These are phyloP conservation scores for Hemileia vastatrix DNA, from an alignment of 1,284 basidiomycete genomes.

Conservation along the genomic window DNA sequence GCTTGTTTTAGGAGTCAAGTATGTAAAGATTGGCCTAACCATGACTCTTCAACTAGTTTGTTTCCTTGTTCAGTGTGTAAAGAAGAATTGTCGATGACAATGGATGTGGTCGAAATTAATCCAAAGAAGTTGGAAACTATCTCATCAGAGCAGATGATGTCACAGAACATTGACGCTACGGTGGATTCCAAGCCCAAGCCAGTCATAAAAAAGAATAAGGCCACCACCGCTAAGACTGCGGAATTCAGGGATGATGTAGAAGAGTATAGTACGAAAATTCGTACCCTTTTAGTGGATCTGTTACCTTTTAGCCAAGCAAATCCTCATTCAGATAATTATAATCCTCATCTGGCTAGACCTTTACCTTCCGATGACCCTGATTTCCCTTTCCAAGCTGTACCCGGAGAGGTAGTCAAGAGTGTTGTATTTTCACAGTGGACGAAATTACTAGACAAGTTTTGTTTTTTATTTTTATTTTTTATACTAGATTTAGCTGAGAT, in stretches of 20 bases:
- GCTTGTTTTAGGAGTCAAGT: conserved; percentile 27
- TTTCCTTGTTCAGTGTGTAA: conserved; percentile 16
- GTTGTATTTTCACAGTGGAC: conserved; percentile 48
- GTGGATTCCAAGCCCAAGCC: no score
- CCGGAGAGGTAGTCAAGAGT: conserved; percentile 34
- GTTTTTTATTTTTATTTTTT: conserved; percentile 6
- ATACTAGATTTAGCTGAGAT: neutral
- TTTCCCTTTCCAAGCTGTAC: neutral
- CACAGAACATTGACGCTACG: no score
- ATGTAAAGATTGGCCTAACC: neutral
- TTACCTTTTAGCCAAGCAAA: conserved; percentile 65
- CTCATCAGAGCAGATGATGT: neutral
- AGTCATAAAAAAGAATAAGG: no score
- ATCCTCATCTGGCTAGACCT: conserved; percentile 70
- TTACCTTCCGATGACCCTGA: conserved; percentile 18
- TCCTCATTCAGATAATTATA: conserved; percentile 73
- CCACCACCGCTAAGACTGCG: neutral
- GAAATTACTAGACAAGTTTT: conserved; percentile 38
- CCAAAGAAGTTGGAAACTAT: conserved; percentile 6
- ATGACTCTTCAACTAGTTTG: no score
- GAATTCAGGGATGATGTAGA: neutral
- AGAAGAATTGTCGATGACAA: neutral
- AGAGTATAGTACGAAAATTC: conserved; percentile 11
- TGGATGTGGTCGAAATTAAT: conserved; percentile 10
- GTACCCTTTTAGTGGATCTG: conserved; percentile 64